phyloP scores from a whole-genome alignment of 768 basidiomycete species.

The Podaxis pistillaris region DNA sequence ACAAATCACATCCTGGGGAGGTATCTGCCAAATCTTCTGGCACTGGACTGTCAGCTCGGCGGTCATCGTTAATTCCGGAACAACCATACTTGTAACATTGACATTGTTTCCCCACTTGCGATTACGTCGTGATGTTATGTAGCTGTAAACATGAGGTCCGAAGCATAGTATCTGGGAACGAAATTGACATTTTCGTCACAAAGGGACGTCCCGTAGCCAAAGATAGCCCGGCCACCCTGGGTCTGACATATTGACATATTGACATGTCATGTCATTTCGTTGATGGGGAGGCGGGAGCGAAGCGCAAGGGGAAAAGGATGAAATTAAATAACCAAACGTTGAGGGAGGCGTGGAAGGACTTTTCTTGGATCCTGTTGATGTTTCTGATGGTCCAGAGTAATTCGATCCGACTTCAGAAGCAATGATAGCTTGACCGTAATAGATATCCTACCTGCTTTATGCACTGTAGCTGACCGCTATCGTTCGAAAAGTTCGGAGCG shows the following conservation, averaged over 20 bases:
- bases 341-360: not conserved
- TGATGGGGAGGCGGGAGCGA: constrained; percentile 3
- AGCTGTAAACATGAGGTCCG: constrained; percentile 2
- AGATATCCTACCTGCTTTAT: not conserved
- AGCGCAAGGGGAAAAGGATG: not conserved
- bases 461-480: not conserved
- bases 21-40: not conserved
- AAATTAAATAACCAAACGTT: not conserved
- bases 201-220: constrained; percentile 1
- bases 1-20: constrained; percentile 1
- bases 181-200: constrained; percentile 3
- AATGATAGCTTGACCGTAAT: not conserved
- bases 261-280: constrained; percentile 10
- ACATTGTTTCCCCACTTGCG: not conserved
- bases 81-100: not conserved
- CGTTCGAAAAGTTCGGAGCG: not conserved
- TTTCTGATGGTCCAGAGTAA: constrained; percentile 13
- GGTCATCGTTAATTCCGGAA: constrained; percentile 13
- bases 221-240: constrained; percentile 2
- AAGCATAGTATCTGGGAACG: not conserved
- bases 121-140: constrained; percentile 10
- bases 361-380: not conserved
- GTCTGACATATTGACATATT: constrained; percentile 6
- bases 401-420: not conserved
- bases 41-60: constrained; percentile 9